Evolutionary conservation across 2,329 filamentous ascomycete species (phyloP).

Genomic region (Beauveria caledonica): DNA sequence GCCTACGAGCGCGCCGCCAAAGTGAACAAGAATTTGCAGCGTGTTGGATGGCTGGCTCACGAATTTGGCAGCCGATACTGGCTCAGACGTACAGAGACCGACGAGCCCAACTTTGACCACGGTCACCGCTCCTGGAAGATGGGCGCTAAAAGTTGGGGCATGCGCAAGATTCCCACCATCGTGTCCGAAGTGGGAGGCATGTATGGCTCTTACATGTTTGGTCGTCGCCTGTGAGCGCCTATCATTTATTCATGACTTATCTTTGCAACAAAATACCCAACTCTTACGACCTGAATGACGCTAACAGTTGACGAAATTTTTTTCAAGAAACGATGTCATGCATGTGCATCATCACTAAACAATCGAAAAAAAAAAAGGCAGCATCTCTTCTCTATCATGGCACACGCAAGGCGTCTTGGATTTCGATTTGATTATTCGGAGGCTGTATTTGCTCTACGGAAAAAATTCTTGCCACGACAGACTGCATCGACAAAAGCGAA

Average conservation of each 20-base stretch:
- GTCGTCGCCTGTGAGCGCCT: constrained; percentile 41
- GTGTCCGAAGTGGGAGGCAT: constrained; percentile 88
- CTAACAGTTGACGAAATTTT: not conserved
- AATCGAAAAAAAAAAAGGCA: not conserved
- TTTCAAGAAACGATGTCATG: not conserved
- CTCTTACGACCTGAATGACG: not conserved
- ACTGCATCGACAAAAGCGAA: constrained; percentile 1
- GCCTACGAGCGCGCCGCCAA: constrained; percentile 58
- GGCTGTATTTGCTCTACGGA: not conserved
- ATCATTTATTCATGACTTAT: not conserved
- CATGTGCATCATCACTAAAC: not conserved
- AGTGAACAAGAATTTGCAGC: constrained; percentile 49
- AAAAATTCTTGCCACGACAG: not conserved
- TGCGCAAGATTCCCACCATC: constrained; percentile 86
- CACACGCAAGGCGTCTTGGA: not conserved
- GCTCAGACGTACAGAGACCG: constrained; percentile 51
- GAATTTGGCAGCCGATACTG: constrained; percentile 59
- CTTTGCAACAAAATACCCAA: constrained; percentile 8
- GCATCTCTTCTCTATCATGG: constrained; percentile 9
- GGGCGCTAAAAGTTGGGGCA: constrained; percentile 77
- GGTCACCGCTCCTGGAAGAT: constrained; percentile 69
- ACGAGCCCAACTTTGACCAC: constrained; percentile 27
- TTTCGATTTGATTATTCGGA: not conserved
- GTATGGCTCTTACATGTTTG: constrained; percentile 69
- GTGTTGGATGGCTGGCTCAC: constrained; percentile 61